Evolutionary conservation across 2,329 filamentous ascomycete genomes (phyloP).

Genomic region (Aspergillus awamori): DNA sequence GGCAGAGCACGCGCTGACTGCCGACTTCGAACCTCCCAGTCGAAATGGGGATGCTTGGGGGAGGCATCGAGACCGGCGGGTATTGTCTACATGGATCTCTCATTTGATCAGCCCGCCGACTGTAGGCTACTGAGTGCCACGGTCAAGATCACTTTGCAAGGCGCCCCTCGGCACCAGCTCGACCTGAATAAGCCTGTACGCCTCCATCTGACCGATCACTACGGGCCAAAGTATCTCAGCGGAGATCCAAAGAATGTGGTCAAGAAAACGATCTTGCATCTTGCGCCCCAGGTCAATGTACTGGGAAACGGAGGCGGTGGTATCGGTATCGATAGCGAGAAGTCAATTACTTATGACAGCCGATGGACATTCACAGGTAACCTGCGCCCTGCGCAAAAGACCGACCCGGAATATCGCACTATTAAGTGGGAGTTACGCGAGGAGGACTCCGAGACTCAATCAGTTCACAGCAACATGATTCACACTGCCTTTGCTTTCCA

Average conservation of each 20-base stretch:
- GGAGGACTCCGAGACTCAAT: not conserved
- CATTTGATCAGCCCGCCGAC: not conserved
- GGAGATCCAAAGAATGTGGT: constrained; percentile 17
- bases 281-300: constrained; percentile 20
- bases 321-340: constrained; percentile 16
- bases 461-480: not conserved
- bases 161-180: not conserved
- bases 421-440: constrained; percentile 6
- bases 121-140: not conserved
- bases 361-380: constrained; percentile 20
- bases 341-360: constrained; percentile 6
- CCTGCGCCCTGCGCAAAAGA: not conserved
- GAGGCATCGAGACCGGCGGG: not conserved
- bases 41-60: constrained; percentile 17
- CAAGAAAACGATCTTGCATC: constrained; percentile 13
- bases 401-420: not conserved
- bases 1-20: constrained; percentile 18
- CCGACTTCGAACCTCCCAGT: constrained; percentile 17
- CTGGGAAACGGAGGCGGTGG: constrained; percentile 21
- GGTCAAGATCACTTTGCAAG: not conserved
- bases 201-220: constrained; percentile 21
- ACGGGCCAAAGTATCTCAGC: constrained; percentile 22
- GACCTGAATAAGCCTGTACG: no score
- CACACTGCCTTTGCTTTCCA: constrained; percentile 6
- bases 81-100: constrained; percentile 5